These are phyloP conservation scores for Datisca glomerata DNA, from an alignment of 306 rosid genomes.

Conservation along the genomic window DNA sequence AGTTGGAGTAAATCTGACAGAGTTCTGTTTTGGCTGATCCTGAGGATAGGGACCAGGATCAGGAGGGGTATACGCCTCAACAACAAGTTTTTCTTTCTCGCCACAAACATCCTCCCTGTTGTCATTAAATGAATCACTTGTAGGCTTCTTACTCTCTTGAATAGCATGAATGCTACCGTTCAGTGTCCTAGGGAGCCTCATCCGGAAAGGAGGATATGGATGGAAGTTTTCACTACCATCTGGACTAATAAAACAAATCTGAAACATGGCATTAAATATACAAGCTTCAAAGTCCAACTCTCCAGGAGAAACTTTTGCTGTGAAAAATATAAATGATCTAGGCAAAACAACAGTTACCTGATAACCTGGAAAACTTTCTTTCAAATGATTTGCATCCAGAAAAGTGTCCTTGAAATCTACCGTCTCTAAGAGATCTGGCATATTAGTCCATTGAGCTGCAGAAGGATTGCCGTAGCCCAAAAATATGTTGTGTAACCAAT, in stretches of 20 bases:
- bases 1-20: slow-evolving; percentile 83
- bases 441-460: slow-evolving; percentile 94
- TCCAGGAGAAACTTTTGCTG: neutral
- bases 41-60: slow-evolving; percentile 99
- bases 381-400: slow-evolving; percentile 73
- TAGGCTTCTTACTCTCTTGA: slow-evolving; percentile 34
- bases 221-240: slow-evolving; percentile 45
- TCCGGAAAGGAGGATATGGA: slow-evolving; percentile 75
- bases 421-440: slow-evolving; percentile 82
- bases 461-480: slow-evolving; percentile 96
- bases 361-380: slow-evolving; percentile 53
- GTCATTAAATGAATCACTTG: slow-evolving; percentile 27
- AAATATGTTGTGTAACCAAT: slow-evolving; percentile 84
- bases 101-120: slow-evolving; percentile 25
- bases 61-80: slow-evolving; percentile 85
- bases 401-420: slow-evolving; percentile 97
- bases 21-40: slow-evolving; percentile 92
- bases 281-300: neutral
- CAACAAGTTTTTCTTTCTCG: slow-evolving; percentile 46
- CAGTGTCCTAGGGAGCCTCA: slow-evolving; percentile 60
- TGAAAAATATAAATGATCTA: slow-evolving; percentile 1
- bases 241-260: slow-evolving; percentile 60
- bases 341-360: slow-evolving; percentile 38
- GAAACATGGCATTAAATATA: neutral
- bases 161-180: slow-evolving; percentile 41